These are phyloP conservation scores for Pseudogymnoascus sp. DNA, from an alignment of 2,329 filamentous ascomycete species.

Conservation along the genomic window DNA sequence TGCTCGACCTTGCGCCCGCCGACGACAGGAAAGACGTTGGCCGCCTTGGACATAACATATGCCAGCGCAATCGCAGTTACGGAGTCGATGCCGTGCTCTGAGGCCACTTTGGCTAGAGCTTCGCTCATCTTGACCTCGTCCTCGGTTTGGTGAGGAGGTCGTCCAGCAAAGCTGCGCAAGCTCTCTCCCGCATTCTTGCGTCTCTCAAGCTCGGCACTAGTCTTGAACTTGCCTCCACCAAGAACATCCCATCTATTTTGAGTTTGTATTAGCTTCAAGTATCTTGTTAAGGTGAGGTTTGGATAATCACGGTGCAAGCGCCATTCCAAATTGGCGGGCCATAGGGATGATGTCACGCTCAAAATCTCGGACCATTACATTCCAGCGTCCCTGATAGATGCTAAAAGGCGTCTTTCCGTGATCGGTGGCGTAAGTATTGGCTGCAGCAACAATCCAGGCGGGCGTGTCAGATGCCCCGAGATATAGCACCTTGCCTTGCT, in stretches of 20 bases:
- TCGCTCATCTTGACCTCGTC: conserved; percentile 43
- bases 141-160: conserved; percentile 32
- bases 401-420: conserved; percentile 63
- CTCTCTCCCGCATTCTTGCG: conserved; percentile 30
- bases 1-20: conserved; percentile 63
- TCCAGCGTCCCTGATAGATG: conserved; percentile 61
- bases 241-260: conserved; percentile 39
- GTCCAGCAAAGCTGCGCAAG: conserved; percentile 21
- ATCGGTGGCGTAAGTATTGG: conserved; percentile 59
- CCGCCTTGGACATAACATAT: conserved; percentile 64
- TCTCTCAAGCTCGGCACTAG: conserved; percentile 8
- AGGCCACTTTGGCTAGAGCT: conserved; percentile 38
- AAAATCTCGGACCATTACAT: conserved; percentile 53
- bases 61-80: conserved; percentile 60
- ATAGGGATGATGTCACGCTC: conserved; percentile 56
- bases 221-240: conserved; percentile 41
- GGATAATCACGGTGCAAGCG: conserved; percentile 33
- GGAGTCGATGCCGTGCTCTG: conserved; percentile 42
- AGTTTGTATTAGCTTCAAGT: background rate
- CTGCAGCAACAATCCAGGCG: conserved; percentile 59
- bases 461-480: conserved; percentile 61
- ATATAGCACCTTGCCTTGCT: conserved; percentile 55
- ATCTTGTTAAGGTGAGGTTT: background rate
- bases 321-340: conserved; percentile 49
- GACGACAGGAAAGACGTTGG: conserved; percentile 65